Conservation (phyloP, 73 alveolate species). For the Strombidium stylifer region DNA sequence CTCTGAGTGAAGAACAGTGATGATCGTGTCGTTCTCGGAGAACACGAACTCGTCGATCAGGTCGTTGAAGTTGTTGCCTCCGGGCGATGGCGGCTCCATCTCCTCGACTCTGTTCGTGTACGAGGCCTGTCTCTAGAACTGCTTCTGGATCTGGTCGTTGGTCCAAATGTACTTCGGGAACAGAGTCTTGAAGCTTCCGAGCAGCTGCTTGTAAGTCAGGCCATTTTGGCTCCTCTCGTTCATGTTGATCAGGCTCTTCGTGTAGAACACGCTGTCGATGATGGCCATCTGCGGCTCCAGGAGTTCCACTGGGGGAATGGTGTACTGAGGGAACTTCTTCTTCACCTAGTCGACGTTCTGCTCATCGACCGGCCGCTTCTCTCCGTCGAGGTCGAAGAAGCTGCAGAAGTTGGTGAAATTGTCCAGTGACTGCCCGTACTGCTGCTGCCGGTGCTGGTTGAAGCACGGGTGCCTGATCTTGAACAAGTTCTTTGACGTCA, state of each 20-base stretch:
- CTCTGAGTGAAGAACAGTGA: background rate
- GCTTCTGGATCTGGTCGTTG: conserved; percentile 5
- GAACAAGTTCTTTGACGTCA: conserved; percentile 34
- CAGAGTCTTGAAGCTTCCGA: conserved; percentile 30
- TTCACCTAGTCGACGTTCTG: too few relatives aligned
- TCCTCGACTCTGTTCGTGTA: too few relatives aligned
- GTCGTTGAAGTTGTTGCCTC: background rate
- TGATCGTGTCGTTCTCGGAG: conserved; percentile 39
- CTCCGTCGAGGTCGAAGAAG: conserved; percentile 29
- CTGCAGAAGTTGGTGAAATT: conserved; percentile 23
- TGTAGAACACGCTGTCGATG: too few relatives aligned
- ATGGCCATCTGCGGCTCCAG: too few relatives aligned
- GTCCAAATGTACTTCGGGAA: conserved; percentile 8
- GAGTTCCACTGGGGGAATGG: conserved; percentile 16
- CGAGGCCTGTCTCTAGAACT: background rate
- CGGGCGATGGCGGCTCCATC: too few relatives aligned
- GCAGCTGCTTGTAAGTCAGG: conserved; percentile 13
- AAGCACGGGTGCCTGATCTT: conserved; percentile 40
- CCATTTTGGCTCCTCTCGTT: too few relatives aligned
- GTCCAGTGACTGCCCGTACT: conserved; percentile 29
- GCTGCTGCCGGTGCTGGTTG: conserved; percentile 7
- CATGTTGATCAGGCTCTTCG: too few relatives aligned
- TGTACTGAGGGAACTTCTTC: background rate
- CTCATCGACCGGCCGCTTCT: background rate
- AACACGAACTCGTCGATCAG: conserved; percentile 44